phyloP scores from a whole-genome alignment of 192 early-diverging fungal genomes.

The Kappamyces sp. region DNA sequence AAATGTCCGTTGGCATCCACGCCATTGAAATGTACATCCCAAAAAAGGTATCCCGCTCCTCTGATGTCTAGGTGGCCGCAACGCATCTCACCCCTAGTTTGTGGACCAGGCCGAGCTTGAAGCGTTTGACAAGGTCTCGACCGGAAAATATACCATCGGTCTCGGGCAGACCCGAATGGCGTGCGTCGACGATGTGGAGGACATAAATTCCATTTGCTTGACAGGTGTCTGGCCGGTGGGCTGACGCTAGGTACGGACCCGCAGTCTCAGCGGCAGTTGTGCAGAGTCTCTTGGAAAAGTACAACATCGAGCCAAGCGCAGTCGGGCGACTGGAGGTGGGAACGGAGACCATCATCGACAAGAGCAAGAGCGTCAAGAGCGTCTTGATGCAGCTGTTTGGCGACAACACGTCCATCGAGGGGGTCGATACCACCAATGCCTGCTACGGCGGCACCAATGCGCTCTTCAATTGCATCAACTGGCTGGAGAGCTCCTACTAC shows the following conservation, averaged over 20 bases:
- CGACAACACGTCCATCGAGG: conserved; percentile 91
- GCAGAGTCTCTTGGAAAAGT: conserved; percentile 86
- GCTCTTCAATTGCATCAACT: conserved; percentile 96
- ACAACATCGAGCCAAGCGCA: conserved; percentile 73
- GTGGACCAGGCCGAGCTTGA: conserved; percentile 58
- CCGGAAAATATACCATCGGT: conserved; percentile 98
- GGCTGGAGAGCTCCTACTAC: conserved; percentile 89
- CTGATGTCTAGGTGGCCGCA: background rate
- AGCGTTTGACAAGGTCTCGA: conserved; percentile 82
- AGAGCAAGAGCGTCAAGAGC: conserved; percentile 96
- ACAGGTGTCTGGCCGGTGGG: conserved; percentile 53
- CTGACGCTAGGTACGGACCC: no score
- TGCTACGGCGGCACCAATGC: conserved; percentile 98
- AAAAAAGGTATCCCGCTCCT: conserved; percentile 37
- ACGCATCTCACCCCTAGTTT: conserved; percentile 20
- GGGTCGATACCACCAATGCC: conserved; percentile 97
- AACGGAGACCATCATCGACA: conserved; percentile 99
- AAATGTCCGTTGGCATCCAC: conserved; percentile 40
- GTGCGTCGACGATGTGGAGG: conserved; percentile 92
- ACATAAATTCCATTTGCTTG: conserved; percentile 82
- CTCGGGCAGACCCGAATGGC: conserved; percentile 94
- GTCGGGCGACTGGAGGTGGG: conserved; percentile 96
- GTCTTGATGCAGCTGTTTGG: conserved; percentile 93
- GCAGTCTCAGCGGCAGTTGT: conserved; percentile 54
- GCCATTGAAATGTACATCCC: conserved; percentile 47